Evolutionary conservation across 2,329 filamentous ascomycete species (phyloP).

Genomic region (Penicillium carneum): DNA sequence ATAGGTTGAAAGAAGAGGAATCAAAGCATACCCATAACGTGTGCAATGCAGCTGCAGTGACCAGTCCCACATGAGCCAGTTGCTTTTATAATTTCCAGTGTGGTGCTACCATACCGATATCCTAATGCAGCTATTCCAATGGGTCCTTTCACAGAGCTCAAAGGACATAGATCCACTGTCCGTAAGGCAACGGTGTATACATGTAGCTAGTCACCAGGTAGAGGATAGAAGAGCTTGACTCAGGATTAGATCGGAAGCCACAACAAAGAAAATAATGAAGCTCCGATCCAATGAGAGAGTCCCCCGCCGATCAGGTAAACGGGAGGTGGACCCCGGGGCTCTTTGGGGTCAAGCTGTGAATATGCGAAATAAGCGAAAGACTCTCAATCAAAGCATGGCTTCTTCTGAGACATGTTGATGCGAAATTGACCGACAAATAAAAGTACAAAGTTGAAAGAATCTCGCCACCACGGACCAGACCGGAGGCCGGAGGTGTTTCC

Average conservation of each 20-base stretch:
- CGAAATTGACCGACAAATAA: background rate
- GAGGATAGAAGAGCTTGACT: background rate
- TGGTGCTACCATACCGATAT: background rate
- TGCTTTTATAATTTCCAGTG: background rate
- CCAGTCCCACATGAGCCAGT: background rate
- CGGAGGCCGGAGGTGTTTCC: conserved; percentile 34
- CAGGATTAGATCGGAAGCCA: background rate
- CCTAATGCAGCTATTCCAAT: background rate
- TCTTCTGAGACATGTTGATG: background rate
- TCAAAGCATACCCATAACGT: background rate
- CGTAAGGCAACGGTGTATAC: background rate
- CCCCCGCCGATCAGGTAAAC: conserved; percentile 1
- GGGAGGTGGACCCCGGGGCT: background rate
- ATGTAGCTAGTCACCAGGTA: no score
- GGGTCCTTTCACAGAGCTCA: background rate
- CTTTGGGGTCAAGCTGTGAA: background rate
- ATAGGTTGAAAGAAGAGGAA: background rate
- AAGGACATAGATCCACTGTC: background rate
- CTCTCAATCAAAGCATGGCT: background rate
- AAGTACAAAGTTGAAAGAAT: conserved; percentile 7
- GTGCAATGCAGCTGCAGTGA: background rate
- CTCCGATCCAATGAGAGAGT: conserved; percentile 9
- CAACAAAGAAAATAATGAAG: background rate
- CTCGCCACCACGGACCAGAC: conserved; percentile 28
- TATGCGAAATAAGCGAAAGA: background rate